A percentile compares a stretch with the other conserved stretches of the same genome.
Evolutionary conservation across 2,329 filamentous ascomycete genomes (phyloP).

Genomic region (Colletotrichum limetticola): DNA sequence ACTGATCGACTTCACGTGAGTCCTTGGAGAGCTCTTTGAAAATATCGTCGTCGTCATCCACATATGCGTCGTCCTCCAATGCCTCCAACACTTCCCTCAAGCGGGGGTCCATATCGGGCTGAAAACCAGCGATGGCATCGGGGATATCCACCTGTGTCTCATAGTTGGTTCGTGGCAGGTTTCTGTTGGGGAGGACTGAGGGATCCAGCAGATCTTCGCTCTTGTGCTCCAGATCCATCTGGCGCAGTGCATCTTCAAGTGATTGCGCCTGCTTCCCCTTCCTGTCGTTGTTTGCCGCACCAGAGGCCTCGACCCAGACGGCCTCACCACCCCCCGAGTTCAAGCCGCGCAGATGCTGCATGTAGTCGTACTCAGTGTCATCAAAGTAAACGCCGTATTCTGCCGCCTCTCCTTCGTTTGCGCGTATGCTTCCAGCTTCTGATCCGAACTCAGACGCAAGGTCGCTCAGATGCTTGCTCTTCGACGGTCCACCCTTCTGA

Average conservation of each 20-base stretch:
- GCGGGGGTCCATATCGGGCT: constrained; percentile 97
- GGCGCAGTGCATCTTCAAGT: constrained; percentile 83
- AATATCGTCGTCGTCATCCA: constrained; percentile 86
- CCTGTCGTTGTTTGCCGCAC: constrained; percentile 64
- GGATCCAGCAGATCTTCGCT: constrained; percentile 73
- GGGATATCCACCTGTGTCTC: constrained; percentile 94
- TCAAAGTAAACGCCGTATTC: constrained; percentile 95
- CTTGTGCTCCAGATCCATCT: constrained; percentile 66
- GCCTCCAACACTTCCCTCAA: constrained; percentile 92
- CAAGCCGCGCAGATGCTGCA: constrained; percentile 98
- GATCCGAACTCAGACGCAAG: constrained; percentile 80
- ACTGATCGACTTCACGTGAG: constrained; percentile 77
- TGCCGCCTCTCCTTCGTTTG: constrained; percentile 96
- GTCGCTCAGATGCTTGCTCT: constrained; percentile 77
- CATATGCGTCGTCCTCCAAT: constrained; percentile 93
- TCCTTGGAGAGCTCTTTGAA: constrained; percentile 80
- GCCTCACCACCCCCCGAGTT: constrained; percentile 77
- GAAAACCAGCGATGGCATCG: constrained; percentile 90
- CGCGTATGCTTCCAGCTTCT: constrained; percentile 73
- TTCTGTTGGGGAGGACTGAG: constrained; percentile 82
- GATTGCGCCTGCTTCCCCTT: constrained; percentile 82
- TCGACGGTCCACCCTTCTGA: constrained; percentile 50
- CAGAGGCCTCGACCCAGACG: constrained; percentile 82
- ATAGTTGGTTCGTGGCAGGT: constrained; percentile 80
- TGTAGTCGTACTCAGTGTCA: constrained; percentile 97